Base-by-base conservation (phyloP, 2,329 filamentous ascomycete species). In the Alternaria brassicae region DNA sequence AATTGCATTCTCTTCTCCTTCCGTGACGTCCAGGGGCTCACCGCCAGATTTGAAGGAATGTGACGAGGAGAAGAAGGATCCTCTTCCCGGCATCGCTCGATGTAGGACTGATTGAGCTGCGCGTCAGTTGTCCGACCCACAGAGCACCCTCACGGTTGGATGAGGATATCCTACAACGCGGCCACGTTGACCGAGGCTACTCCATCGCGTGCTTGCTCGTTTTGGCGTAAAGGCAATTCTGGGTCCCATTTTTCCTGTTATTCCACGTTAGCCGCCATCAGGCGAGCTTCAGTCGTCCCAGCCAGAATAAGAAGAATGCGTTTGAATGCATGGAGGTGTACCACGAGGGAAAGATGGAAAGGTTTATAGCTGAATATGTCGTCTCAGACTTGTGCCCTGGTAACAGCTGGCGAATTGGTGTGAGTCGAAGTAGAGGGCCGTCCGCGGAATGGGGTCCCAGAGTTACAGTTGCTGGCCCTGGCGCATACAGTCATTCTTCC, bases 171-270 rank as follows among this genome's bases (percentile, higher is more conserved):
- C 3, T 47, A 54, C 51, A 36, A 15, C 30, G 9, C 51, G 41
- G 25, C 41, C 51, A 28, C 32, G 27, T 42, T 17, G 27, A n/a
- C 53, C 53, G 17, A 51, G 37, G 37, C 47, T 21, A 36, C 30
- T 44, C 45, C 45, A 56, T 9, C 25, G 6, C 37, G 23, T 44
- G 51, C 53, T 51, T 51, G 53, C 39, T 13, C 37, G n/a, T 51
- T 39, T 37, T 56, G 37, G 53, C 30, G 17, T 3, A 44, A 28
- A 17, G 45, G 21, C n/a, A 30, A 51, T n/a, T 51, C 23, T 28
- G 37, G 23, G n/a, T 44, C 53, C 53, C 45, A 51, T 8, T 51
- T 56, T 13, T 51, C 53, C 45, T 51, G 19, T 44, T 37, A 5
- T 9, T 15, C 25, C 17, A 9, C 23, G 21, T 56, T n/a, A 56